phyloP scores from a whole-genome alignment of 495 filamentous ascomycete species.

The Ramalina intermedia region DNA sequence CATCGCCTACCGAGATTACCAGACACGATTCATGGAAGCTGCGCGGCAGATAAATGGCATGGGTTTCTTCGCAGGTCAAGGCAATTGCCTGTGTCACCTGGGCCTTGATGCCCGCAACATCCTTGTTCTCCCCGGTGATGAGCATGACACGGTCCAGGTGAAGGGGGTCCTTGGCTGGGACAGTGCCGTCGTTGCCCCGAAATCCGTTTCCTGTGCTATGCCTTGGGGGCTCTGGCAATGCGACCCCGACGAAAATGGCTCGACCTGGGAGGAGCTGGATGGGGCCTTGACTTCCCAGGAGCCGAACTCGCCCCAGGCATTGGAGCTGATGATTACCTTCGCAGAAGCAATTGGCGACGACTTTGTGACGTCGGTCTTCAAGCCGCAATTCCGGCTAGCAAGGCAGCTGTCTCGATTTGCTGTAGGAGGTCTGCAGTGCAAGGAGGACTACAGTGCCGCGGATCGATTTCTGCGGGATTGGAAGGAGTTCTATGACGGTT shows the following conservation, averaged over 20 bases:
- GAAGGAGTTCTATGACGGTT: background rate
- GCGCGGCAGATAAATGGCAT: background rate
- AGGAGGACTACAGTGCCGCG: background rate
- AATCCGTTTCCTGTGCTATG: slow-evolving; percentile 18
- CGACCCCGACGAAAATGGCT: slow-evolving; percentile 7
- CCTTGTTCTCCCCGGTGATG: slow-evolving; percentile 21
- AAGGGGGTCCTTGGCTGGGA: slow-evolving; percentile 45
- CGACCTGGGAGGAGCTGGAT: too few species aligned
- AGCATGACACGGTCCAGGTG: slow-evolving; percentile 18
- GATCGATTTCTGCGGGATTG: background rate
- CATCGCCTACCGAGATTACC: background rate
- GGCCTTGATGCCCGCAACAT: slow-evolving; percentile 37
- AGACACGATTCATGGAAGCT: background rate
- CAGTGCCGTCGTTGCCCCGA: slow-evolving; percentile 10
- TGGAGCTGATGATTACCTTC: slow-evolving; percentile 14
- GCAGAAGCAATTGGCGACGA: slow-evolving; percentile 15
- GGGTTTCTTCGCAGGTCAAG: slow-evolving; percentile 19
- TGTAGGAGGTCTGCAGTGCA: background rate
- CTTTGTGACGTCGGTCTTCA: slow-evolving; percentile 12
- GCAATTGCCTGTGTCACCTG: slow-evolving; percentile 1
- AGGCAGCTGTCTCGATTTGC: slow-evolving; percentile 8
- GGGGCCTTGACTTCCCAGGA: background rate
- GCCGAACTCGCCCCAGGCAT: slow-evolving; percentile 10
- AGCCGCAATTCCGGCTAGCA: slow-evolving; percentile 13
- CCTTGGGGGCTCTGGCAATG: slow-evolving; percentile 23